These are phyloP conservation scores for Trichoderma oligosporum DNA, from an alignment of 2,329 filamentous ascomycete genomes.

Conservation along the genomic window DNA sequence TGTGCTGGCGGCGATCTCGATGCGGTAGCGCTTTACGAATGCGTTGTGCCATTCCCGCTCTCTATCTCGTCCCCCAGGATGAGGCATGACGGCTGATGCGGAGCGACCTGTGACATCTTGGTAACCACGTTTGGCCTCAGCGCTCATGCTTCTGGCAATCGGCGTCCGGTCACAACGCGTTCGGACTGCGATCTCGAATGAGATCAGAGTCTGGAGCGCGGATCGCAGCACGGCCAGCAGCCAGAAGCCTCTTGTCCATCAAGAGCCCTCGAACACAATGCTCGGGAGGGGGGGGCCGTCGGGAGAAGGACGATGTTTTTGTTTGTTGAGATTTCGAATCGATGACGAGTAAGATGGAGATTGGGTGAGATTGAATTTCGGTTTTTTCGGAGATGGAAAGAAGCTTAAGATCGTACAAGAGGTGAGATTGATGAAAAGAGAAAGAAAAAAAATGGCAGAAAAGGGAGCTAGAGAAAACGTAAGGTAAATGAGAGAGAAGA, in stretches of 20 bases:
- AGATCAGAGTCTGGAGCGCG: slow-evolving; percentile 30
- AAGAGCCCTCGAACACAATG: slow-evolving; percentile 28
- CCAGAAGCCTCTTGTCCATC: slow-evolving; percentile 39
- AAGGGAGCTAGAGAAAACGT: neutral
- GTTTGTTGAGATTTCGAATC: neutral
- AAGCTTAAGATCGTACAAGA: neutral
- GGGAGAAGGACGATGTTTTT: neutral
- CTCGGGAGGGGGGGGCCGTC: neutral
- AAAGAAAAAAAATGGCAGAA: neutral
- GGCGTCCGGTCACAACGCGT: slow-evolving; percentile 27
- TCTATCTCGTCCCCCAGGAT: slow-evolving; percentile 25
- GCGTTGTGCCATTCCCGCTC: slow-evolving; percentile 34
- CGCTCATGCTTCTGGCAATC: slow-evolving; percentile 37
- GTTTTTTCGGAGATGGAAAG: neutral
- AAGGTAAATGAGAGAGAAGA: slow-evolving; percentile 1
- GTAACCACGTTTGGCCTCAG: slow-evolving; percentile 35
- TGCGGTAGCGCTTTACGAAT: slow-evolving; percentile 71
- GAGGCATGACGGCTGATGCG: slow-evolving; percentile 31
- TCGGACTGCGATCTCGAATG: slow-evolving; percentile 29
- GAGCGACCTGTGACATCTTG: slow-evolving; percentile 39
- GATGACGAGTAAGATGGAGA: neutral
- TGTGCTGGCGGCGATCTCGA: slow-evolving; percentile 72
- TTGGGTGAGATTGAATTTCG: neutral
- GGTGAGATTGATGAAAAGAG: no score
- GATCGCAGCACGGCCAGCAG: slow-evolving; percentile 34